Base-by-base conservation (phyloP, 768 basidiomycete species). In the Psilocybe tampanensis region DNA sequence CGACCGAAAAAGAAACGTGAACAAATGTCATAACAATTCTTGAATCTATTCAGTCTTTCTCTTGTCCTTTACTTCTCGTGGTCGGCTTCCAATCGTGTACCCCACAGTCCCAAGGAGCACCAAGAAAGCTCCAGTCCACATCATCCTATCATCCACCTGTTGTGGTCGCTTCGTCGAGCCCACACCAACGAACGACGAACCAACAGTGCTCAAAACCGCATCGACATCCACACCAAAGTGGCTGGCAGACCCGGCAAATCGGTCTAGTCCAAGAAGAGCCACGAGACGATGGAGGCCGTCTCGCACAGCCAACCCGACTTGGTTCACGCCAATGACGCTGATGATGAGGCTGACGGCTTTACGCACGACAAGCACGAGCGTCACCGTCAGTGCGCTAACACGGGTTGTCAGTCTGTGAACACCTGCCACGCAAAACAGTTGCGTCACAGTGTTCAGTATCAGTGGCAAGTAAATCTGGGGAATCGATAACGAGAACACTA, bases 351-450 rank as follows among this genome's bases (percentile, higher is more conserved):
- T 92, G 26, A 82, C 77, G 12, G 91, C 92, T 67, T 94, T 94
- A 55, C 92, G 82, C 17, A 94, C 88, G 51, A 89, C 89, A 41
- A 93, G 78, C 22, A 92, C 80, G 53, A 94, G 86, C 3, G 89
- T 91, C 17, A 94, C 92, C 0, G 84, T 89, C 39, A 94, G 77
- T 9, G 88, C 80, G 48, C 82, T 84, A 6, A 92, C 88, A 44
- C 85, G 82, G 0, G 87, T 86, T 0, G 93, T 93, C 59, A 98
- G 80, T 45, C 92, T 79, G 69, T 97, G 86, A 43, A 96, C 95
- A 29, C 95, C 95, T 0, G 91, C 77, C 15, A 90, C 86, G 72
- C 95, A 98, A 8, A 95, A 58, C 3, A 94, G 78, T 67, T 95
- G 93, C 0, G 94, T 95, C 36, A 87, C 54, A 8, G 94, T 88